Base-by-base conservation (phyloP, 805 yeast species). In the Kodamaea neixiangensis region DNA sequence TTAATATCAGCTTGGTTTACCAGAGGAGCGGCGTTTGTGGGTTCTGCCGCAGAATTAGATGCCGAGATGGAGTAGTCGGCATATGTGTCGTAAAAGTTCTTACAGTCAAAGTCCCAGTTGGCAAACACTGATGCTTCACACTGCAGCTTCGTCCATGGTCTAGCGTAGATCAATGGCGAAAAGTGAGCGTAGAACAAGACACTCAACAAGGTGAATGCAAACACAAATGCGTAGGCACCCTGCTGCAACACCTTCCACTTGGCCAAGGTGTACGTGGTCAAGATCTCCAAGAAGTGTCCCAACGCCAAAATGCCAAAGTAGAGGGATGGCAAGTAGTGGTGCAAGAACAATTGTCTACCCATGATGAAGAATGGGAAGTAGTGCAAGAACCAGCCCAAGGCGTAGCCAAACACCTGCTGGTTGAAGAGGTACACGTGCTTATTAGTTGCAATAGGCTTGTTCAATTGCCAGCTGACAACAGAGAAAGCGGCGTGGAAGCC, bases 261-360 rank as follows among this genome's bases (percentile, higher is more conserved):
- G 54, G 61, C 59, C 54, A 75, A 68, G 31, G 75, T 60, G 58
- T 76, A 79, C 20, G 66, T 56, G 41, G 65, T 77, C 31, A 80
- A 56, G 49, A 82, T 68, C 56, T 85, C 88, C 44, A 84, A 69
- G 49, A 78, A 72, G 54, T 87, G 92, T n/a, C 87, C 88, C 47
- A 89, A 72, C 2, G 86, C 89, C 56, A 89, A 75, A 48, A 89
- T 76, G 44, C 90, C 94, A 69, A 94, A 94, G 73, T 90, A 94
- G 48, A 89, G 80, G 1, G 98, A 89, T 50, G 97, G 97, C 58
- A 94, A 72, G 68, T 93, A 93, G 69, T 92, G 98, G 69, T 92
- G 98, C 65, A 92, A 75, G 75, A 93, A 92, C 70, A 92, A 71
- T 72, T 92, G 97, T 72, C 98, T 84, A 19, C 85, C 91, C 98